phyloP scores from a whole-genome alignment of 2,329 filamentous ascomycete genomes.

The Atkinsonella hypoxylon region DNA sequence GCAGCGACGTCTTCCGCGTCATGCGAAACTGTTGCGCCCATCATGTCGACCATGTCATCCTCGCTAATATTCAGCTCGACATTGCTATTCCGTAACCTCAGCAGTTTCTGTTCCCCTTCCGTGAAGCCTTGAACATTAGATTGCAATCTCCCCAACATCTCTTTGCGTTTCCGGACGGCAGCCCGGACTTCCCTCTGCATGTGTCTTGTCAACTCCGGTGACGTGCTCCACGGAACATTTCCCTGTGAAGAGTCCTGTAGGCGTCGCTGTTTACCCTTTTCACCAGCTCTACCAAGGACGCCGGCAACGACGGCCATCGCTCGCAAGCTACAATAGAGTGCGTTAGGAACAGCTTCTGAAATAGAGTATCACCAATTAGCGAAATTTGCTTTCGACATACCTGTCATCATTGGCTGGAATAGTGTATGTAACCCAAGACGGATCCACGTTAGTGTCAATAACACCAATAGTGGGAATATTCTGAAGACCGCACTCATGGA shows the following conservation, averaged over 20 bases:
- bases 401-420: constrained; percentile 96
- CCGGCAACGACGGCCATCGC: constrained; percentile 72
- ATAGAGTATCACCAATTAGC: no score
- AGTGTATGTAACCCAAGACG: constrained; percentile 88
- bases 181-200: constrained; percentile 22
- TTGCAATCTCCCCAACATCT: constrained; percentile 25
- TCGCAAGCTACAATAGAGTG: constrained; percentile 49
- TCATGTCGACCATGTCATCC: constrained; percentile 24
- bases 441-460: constrained; percentile 86
- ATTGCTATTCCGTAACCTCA: constrained; percentile 16
- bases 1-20: constrained; percentile 1
- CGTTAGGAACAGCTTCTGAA: neutral
- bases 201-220: constrained; percentile 28
- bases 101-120: constrained; percentile 25
- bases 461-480: constrained; percentile 90
- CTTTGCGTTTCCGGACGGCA: constrained; percentile 20
- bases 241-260: constrained; percentile 50
- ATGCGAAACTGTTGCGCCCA: constrained; percentile 12
- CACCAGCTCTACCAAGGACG: constrained; percentile 71
- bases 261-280: constrained; percentile 61
- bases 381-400: constrained; percentile 29
- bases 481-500: constrained; percentile 82
- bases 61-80: constrained; percentile 20
- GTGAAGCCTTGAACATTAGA: constrained; percentile 23
- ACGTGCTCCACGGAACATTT: constrained; percentile 48